Percentiles rank a stretch among this genome's conserved stretches.
Conservation (phyloP, 345 rosid genomes). For the Syzygium grande region DNA sequence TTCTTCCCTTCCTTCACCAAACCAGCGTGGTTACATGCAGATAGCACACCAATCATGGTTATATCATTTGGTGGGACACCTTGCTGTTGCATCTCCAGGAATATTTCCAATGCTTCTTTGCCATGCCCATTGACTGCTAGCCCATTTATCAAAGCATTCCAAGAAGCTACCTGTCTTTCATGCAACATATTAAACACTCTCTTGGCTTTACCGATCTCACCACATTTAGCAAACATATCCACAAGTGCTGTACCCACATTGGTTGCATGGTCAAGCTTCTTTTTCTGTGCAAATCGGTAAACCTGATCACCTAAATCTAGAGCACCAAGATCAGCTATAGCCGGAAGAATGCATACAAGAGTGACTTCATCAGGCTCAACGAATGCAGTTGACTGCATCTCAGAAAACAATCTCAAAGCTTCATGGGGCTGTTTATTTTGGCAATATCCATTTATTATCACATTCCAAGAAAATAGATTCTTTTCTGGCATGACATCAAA, state of each 20-base stretch:
- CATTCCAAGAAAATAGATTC: constrained; percentile 70
- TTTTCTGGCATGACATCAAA: constrained; percentile 68
- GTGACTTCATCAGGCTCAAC: constrained; percentile 65
- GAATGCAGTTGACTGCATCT: constrained; percentile 42
- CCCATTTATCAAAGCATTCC: constrained; percentile 76
- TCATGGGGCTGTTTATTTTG: constrained; percentile 60
- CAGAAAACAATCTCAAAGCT: constrained; percentile 52
- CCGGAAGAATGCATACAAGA: constrained; percentile 59
- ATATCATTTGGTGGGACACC: constrained; percentile 54
- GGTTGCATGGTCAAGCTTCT: constrained; percentile 37
- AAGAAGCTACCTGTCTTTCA: constrained; percentile 42
- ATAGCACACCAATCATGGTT: constrained; percentile 54
- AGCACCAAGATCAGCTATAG: constrained; percentile 73
- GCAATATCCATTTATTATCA: constrained; percentile 67
- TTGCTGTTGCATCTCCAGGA: constrained; percentile 32
- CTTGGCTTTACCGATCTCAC: constrained; percentile 49
- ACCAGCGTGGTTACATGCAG: constrained; percentile 83
- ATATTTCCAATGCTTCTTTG: constrained; percentile 40
- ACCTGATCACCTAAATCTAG: constrained; percentile 57
- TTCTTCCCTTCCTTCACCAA: constrained; percentile 61
- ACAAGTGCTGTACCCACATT: constrained; percentile 61
- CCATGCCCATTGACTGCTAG: constrained; percentile 67
- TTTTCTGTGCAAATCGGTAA: constrained; percentile 37
- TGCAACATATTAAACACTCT: constrained; percentile 34
- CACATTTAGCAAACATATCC: constrained; percentile 82